Base-by-base conservation (phyloP, 306 rosid genomes). In the Prunus padus region DNA sequence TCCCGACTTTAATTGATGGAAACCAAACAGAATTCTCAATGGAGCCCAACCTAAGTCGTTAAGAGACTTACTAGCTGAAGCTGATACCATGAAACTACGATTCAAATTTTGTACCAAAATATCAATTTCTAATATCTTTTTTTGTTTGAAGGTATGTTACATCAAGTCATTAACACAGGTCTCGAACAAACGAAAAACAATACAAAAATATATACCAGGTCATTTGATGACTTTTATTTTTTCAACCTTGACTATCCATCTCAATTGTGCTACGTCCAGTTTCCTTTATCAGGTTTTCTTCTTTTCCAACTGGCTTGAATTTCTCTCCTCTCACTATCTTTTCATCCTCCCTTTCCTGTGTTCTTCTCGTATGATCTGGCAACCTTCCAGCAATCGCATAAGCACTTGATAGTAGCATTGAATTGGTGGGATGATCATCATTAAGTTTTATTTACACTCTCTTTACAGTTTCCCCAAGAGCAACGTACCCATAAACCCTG, bases 341-440 rank as follows among this genome's bases (percentile, higher is more conserved):
- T 57, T 54, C 80, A 81, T 77, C 82, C 77, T 84, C 49, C 72
- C 20, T 73, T 78, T 82, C 86, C 81, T 82, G 84, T 71, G 44
- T 25, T 70, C 69, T 25, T 59, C 63, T 67, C 33, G 50, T 37
- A 74, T 77, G 79, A 82, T 87, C 91, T 18, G 80, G 67, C 79
- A 86, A 69, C 79, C 92, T 91, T 76, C 95, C 95, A 46, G 89
- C 91, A 75, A 79, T 79, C 6, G 88, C 92, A 69, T 89, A 91
- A 44, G 88, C 80, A 79, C 90, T 77, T 20, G 87, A 86, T 60
- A 89, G 64, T 28, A 88, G 97, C 75, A 89, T 88, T 63, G 91
- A 82, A 82, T 91, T 88, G 0, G 91, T 75, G 67, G 95, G 90
- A 80, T 89, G 97, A 25, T 71, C 83, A 66, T 85, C 69, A 25